phyloP scores from a whole-genome alignment of 1,139 yeast genomes.

The Saccharomyces hybrid region DNA sequence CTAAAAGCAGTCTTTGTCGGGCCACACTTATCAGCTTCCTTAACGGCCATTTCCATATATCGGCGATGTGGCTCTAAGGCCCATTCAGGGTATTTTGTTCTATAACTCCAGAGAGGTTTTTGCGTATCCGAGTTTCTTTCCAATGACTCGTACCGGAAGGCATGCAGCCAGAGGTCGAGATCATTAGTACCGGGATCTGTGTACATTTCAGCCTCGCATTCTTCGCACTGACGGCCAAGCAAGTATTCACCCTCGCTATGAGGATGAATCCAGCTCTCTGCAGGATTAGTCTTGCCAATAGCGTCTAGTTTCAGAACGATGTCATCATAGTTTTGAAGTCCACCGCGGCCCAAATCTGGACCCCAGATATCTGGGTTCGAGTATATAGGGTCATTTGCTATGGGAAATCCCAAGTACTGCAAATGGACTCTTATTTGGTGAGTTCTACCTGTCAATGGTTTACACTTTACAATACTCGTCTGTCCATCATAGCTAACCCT shows the following conservation, averaged over 20 bases:
- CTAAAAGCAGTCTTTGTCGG: slow-evolving; percentile 83
- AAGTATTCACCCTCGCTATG: slow-evolving; percentile 50
- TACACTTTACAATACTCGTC: slow-evolving; percentile 68
- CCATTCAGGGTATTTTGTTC: slow-evolving; percentile 83
- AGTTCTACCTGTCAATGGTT: slow-evolving; percentile 85
- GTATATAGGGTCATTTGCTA: slow-evolving; percentile 90
- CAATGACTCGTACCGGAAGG: slow-evolving; percentile 61
- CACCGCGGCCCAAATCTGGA: slow-evolving; percentile 50
- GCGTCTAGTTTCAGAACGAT: slow-evolving; percentile 45
- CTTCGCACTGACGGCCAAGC: slow-evolving; percentile 51
- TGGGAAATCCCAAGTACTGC: slow-evolving; percentile 80
- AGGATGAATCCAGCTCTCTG: slow-evolving; percentile 62
- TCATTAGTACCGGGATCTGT: slow-evolving; percentile 87
- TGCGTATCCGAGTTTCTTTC: slow-evolving; percentile 30
- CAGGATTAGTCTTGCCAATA: slow-evolving; percentile 62
- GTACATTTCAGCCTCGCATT: slow-evolving; percentile 63
- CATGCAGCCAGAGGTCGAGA: slow-evolving; percentile 83
- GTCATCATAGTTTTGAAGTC: slow-evolving; percentile 41
- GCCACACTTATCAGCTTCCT: slow-evolving; percentile 73
- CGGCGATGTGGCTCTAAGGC: slow-evolving; percentile 53
- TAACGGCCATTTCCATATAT: slow-evolving; percentile 54
- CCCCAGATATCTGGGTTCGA: slow-evolving; percentile 78
- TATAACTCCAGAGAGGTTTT: slow-evolving; percentile 56
- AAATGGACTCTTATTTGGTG: slow-evolving; percentile 93
- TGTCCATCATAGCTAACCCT: slow-evolving; percentile 39